Evolutionary conservation across 2,329 filamentous ascomycete species (phyloP), one percentile per base, ranked within the genome.

Genomic region (Scytalidium sp.): DNA sequence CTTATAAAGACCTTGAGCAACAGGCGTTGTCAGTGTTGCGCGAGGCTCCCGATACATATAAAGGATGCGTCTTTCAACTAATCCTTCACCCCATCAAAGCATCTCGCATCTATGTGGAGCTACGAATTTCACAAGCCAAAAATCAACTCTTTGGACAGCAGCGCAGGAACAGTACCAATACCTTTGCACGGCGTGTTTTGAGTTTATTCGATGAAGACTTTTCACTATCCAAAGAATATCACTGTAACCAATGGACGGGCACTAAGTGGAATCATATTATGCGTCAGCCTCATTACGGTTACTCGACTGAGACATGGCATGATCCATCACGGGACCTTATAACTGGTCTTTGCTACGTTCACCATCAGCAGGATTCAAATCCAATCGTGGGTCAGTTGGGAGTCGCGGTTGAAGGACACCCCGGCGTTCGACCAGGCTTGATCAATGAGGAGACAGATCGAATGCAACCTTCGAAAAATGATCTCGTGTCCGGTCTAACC

Each of bases 301-400:
- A 75, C 40, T 42, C 6, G n/a, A 53, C 42, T 56, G 70, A 78
- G 22, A 73, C 73, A 61, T 80, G 83, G 83, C 84, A 88, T 64
- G 84, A 87, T 61, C 83, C 85, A 3, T 87, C 86, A 82, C 73
- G 83, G 40, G 84, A 88, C 62, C 76, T 77, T 0, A 75, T 85
- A 1, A 83, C 84, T 0, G 75, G 78, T 15, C 72, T 86, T 56
- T 69, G 74, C 11, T 84, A 81, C 57, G 78, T 84, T 2, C 79
- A 83, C 60, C 73, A 71, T 3, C 66, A 70, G 2, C 78, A 84
- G 44, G 72, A 74, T 19, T 75, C 76, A 3, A 72, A 70, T 27
- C 64, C 51, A 22, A 68, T 79, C 20, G 67, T 68, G 0, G 76
- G 76, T 6, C 69, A 75, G 23, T 67, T 80, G 60, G 75, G 74